phyloP scores from a whole-genome alignment of 2,329 filamentous ascomycete species.

The Penicillium sp. region DNA sequence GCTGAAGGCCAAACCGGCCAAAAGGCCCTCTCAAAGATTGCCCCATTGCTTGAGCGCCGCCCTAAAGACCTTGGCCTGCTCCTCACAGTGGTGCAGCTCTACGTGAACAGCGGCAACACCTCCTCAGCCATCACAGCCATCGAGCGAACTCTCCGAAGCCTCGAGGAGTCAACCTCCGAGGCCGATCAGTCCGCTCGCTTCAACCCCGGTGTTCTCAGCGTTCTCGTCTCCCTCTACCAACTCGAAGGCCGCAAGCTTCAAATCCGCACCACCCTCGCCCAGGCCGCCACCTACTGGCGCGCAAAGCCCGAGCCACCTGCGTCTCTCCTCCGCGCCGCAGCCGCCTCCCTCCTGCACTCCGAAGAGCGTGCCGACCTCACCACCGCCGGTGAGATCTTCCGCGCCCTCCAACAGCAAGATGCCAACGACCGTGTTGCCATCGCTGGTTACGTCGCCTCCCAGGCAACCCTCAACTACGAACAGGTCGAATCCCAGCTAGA shows the following conservation, averaged over 20 bases:
- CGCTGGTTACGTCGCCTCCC: slow-evolving; percentile 84
- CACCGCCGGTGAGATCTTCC: slow-evolving; percentile 77
- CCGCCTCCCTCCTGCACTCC: slow-evolving; percentile 78
- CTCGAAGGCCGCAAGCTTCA: slow-evolving; percentile 72
- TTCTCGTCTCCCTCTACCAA: slow-evolving; percentile 77
- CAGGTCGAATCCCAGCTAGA: slow-evolving; percentile 39
- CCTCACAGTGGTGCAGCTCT: slow-evolving; percentile 79
- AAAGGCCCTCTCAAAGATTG: slow-evolving; percentile 68
- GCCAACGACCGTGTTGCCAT: slow-evolving; percentile 66
- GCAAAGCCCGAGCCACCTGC: slow-evolving; percentile 59
- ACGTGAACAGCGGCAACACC: slow-evolving; percentile 70
- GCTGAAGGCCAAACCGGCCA: slow-evolving; percentile 62
- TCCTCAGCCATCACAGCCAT: slow-evolving; percentile 74
- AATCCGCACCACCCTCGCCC: slow-evolving; percentile 72
- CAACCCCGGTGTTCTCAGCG: slow-evolving; percentile 80
- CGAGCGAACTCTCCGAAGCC: slow-evolving; percentile 70
- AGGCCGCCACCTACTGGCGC: slow-evolving; percentile 81
- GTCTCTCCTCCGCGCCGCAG: slow-evolving; percentile 78
- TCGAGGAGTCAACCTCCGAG: slow-evolving; percentile 63
- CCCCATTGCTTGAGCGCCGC: slow-evolving; percentile 70
- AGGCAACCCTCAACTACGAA: slow-evolving; percentile 57
- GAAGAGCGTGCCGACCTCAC: slow-evolving; percentile 67
- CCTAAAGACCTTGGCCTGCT: slow-evolving; percentile 79
- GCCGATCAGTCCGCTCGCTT: slow-evolving; percentile 71
- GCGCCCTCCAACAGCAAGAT: slow-evolving; percentile 67